A percentile compares a stretch with the other conserved stretches of the same genome.
Evolutionary conservation across 805 yeast species (phyloP).

Genomic region (Myxozyma melibiosi): DNA sequence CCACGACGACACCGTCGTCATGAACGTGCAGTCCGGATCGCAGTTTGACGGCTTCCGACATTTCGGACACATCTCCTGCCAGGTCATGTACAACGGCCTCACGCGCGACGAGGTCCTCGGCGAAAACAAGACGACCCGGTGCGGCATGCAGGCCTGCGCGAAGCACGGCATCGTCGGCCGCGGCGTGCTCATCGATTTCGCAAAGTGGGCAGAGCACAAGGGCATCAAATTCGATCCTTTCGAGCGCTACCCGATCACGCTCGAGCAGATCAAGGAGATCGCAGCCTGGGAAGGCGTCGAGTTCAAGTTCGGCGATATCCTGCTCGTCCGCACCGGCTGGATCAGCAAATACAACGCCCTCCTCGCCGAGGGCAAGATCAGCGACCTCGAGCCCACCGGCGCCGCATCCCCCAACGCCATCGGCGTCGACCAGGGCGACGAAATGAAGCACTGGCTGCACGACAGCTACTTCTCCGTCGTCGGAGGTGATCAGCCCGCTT

Average conservation of each 20-base stretch:
- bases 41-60: slow-evolving; percentile 43
- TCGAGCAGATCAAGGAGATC: slow-evolving; percentile 35
- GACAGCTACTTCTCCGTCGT: slow-evolving; percentile 40
- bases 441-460: slow-evolving; percentile 38
- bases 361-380: slow-evolving; percentile 17
- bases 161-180: slow-evolving; percentile 42
- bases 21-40: slow-evolving; percentile 40
- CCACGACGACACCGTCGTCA: slow-evolving; percentile 37
- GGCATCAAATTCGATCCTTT: slow-evolving; percentile 40
- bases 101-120: slow-evolving; percentile 34
- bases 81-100: slow-evolving; percentile 35
- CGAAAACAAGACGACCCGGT: slow-evolving; percentile 18
- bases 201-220: slow-evolving; percentile 38
- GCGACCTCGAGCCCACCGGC: slow-evolving; percentile 17
- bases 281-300: slow-evolving; percentile 36
- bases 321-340: slow-evolving; percentile 42
- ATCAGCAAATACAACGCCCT: slow-evolving; percentile 37
- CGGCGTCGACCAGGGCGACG: slow-evolving; percentile 39
- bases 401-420: slow-evolving; percentile 28
- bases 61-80: slow-evolving; percentile 35
- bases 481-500: slow-evolving; percentile 39
- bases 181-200: slow-evolving; percentile 43
- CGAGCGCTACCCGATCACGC: slow-evolving; percentile 35
- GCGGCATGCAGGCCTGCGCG: slow-evolving; percentile 34
- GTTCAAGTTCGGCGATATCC: slow-evolving; percentile 41